These are phyloP conservation scores for Phaeosphaeriaceae sp. DNA, from an alignment of 2,329 filamentous ascomycete species.

Conservation along the genomic window DNA sequence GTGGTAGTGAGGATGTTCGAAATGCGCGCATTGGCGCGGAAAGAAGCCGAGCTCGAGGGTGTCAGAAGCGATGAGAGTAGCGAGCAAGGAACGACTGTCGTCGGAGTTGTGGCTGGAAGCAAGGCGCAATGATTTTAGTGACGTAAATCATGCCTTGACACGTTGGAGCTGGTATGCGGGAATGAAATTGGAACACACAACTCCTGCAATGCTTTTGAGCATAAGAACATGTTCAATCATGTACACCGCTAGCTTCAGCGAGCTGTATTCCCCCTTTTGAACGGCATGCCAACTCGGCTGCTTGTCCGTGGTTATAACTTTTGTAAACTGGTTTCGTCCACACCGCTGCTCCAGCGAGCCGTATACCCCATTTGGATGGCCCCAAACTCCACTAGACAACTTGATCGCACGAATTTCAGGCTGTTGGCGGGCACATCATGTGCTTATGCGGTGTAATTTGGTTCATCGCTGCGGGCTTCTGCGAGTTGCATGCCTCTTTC, in stretches of 20 bases:
- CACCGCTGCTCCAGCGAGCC: not conserved
- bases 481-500: not conserved
- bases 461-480: no score
- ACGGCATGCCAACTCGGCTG: not conserved
- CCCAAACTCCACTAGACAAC: no score
- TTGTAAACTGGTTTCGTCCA: not conserved
- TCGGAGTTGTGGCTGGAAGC: not conserved
- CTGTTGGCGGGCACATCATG: no score
- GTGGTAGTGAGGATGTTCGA: slow-evolving; percentile 2
- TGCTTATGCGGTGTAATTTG: not conserved
- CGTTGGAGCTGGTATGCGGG: not conserved
- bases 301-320: not conserved
- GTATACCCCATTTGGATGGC: not conserved
- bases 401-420: no score
- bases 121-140: not conserved
- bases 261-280: not conserved
- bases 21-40: not conserved
- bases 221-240: not conserved
- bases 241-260: not conserved
- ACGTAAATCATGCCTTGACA: not conserved
- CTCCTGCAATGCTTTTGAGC: no score
- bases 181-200: not conserved
- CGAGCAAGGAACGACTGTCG: not conserved
- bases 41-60: not conserved
- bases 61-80: not conserved